Evolutionary conservation across 768 basidiomycete species (phyloP), one percentile per base, ranked within the genome.

Genomic region (Podaxis mareebaensis): DNA sequence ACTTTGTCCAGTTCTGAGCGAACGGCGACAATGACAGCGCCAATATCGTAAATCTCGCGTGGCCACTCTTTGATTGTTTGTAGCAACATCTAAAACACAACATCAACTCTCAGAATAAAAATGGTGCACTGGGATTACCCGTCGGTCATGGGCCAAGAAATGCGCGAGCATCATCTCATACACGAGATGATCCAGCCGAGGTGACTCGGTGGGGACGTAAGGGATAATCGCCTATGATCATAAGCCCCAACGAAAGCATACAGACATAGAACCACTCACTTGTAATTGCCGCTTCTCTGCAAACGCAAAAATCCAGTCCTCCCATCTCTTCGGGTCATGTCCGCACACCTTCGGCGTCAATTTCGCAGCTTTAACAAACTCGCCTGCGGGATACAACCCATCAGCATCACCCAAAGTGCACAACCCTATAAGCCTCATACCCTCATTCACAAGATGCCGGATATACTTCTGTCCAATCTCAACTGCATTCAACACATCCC

Each of bases 101-200:
- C 38, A 61, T 55, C 55, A 53, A 13, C 39, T 8, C 48, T 10
- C 8, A 15, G 12, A 20, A 40, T 30, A 4, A 55, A 5, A 52
- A 15, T 60, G 58, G 17, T 48, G 7, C 51, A 61, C 8, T 38
- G 80, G 26, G 24, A 12, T 40, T 69, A 92, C 95, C 71, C 82
- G 75, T 70, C 83, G 85, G 72, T 98, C 92, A 59, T 92, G 86
- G 3, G 84, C 79, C 28, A 99, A 75, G 73, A 94, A 92, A 72
- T 97, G 85, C 0, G 88, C 94, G 6, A 99, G 82, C 49, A 99
- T 87, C 91, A 98, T 94, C 73, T 96, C 96, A 73, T 99, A 99
- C 2, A 96, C 92, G 30, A 95, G 72, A 67, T 88, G 88, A 40
- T 89, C 86, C 11, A 99, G 82, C 57, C 87, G 88, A 0, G 96